A percentile compares a stretch with the other conserved stretches of the same genome.
Conservation (phyloP, 768 basidiomycete genomes). For the Rhizopogon vinicolor region DNA sequence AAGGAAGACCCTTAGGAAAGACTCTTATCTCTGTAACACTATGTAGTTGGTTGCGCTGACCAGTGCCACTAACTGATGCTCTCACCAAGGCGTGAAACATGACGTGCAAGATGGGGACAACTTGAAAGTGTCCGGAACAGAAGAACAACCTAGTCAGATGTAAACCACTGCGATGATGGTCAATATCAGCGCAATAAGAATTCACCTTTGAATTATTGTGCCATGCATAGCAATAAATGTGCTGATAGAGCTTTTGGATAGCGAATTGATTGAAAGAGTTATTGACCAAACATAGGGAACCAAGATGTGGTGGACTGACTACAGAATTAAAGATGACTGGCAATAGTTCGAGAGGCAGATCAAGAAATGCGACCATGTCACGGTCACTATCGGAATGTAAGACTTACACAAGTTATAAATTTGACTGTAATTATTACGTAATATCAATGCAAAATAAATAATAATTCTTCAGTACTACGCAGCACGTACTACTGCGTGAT, state of each 20-base stretch:
- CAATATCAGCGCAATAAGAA: background rate
- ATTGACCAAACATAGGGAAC: conserved; percentile 51
- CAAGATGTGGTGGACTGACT: conserved; percentile 48
- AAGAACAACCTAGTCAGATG: conserved; percentile 42
- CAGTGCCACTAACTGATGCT: conserved; percentile 14
- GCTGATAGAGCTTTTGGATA: conserved; percentile 48
- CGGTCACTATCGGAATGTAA: too few relatives aligned
- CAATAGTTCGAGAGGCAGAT: conserved; percentile 65
- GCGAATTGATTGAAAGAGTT: conserved; percentile 50
- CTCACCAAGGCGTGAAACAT: conserved; percentile 55
- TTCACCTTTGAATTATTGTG: conserved; percentile 55
- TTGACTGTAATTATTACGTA: too few relatives aligned
- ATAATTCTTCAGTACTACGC: too few relatives aligned
- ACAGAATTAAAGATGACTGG: conserved; percentile 50
- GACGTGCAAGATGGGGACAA: conserved; percentile 50
- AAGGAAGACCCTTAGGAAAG: conserved; percentile 53
- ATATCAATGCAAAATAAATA: too few relatives aligned
- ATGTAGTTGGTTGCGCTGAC: background rate
- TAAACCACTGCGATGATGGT: background rate
- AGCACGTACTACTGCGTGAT: too few relatives aligned
- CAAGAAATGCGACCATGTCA: conserved; percentile 40
- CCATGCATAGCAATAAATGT: conserved; percentile 66
- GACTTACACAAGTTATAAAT: too few relatives aligned
- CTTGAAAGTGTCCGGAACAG: conserved; percentile 59
- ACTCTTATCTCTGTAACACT: conserved; percentile 57